Evolutionary conservation across 2,329 filamentous ascomycete species (phyloP).

Genomic region (Neurospora sp.): DNA sequence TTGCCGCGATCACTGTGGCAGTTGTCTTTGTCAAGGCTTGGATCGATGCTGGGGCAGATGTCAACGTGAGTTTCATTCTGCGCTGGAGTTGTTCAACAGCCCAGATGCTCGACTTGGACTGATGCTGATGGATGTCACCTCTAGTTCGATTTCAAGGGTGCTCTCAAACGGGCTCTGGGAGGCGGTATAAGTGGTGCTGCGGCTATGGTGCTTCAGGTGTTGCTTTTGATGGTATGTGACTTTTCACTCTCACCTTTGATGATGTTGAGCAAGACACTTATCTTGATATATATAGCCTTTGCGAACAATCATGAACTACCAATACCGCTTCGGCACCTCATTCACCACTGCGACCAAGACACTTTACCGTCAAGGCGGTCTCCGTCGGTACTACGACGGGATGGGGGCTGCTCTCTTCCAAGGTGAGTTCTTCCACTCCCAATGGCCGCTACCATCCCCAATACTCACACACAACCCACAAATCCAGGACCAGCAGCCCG

Average conservation of each 20-base stretch:
- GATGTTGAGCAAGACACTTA: background rate
- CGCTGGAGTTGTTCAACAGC: background rate
- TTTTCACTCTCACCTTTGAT: background rate
- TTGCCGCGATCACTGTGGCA: constrained; percentile 23
- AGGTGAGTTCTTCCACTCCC: constrained; percentile 20
- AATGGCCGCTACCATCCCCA: background rate
- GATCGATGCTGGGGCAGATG: constrained; percentile 31
- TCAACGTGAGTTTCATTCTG: constrained; percentile 23
- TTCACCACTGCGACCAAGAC: constrained; percentile 30
- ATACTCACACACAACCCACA: background rate
- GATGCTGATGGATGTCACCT: background rate
- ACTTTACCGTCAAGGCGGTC: constrained; percentile 31
- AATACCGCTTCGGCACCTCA: constrained; percentile 35
- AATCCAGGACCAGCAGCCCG: constrained; percentile 30
- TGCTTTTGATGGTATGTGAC: constrained; percentile 33
- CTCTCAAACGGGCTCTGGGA: constrained; percentile 33
- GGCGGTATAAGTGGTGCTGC: constrained; percentile 37
- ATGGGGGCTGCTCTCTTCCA: constrained; percentile 34
- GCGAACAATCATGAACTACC: constrained; percentile 41
- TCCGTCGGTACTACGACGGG: constrained; percentile 35
- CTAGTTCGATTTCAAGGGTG: constrained; percentile 34
- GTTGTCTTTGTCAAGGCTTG: constrained; percentile 34
- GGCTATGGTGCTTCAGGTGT: constrained; percentile 37
- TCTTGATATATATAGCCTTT: constrained; percentile 26
- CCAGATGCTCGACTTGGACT: background rate